Evolutionary conservation across 1,139 yeast species (phyloP).

Genomic region (Lodderomyces pseudojiufengensis): DNA sequence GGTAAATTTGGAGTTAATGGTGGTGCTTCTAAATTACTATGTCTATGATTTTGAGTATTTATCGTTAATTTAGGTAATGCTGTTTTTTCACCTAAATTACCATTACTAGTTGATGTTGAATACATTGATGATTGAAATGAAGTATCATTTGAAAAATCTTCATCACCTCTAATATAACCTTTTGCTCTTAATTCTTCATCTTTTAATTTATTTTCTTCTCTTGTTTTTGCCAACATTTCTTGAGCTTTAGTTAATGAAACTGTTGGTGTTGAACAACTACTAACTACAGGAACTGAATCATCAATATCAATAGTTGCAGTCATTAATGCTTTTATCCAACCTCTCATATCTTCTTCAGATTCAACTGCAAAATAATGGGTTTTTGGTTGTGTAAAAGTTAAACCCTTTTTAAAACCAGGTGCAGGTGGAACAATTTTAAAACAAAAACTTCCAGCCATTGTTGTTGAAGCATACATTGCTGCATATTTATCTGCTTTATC

Average conservation of each 20-base stretch:
- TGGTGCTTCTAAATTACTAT: slow-evolving; percentile 1
- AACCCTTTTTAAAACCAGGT: slow-evolving; percentile 92
- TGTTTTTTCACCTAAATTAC: slow-evolving; percentile 20
- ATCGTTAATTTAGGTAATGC: slow-evolving; percentile 29
- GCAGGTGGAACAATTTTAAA: slow-evolving; percentile 96
- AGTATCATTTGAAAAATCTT: slow-evolving; percentile 14
- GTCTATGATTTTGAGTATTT: slow-evolving; percentile 22
- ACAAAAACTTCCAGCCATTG: slow-evolving; percentile 89
- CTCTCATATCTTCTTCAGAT: slow-evolving; percentile 83
- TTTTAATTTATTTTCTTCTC: slow-evolving; percentile 64
- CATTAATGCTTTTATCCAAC: slow-evolving; percentile 93
- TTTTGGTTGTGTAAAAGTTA: slow-evolving; percentile 94
- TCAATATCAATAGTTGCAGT: slow-evolving; percentile 96
- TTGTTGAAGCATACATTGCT: slow-evolving; percentile 85
- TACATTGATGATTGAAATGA: slow-evolving; percentile 20
- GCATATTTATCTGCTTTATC: slow-evolving; percentile 73
- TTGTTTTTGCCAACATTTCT: slow-evolving; percentile 75
- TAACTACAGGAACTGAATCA: slow-evolving; percentile 88
- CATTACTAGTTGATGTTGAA: slow-evolving; percentile 21
- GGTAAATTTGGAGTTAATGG: slow-evolving; percentile 32
- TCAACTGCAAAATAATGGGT: slow-evolving; percentile 96
- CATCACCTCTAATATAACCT: slow-evolving; percentile 33
- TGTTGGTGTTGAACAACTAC: slow-evolving; percentile 92
- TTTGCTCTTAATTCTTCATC: slow-evolving; percentile 50
- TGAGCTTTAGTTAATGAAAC: slow-evolving; percentile 84